phyloP scores from a whole-genome alignment of 805 yeast genomes.

The Candida mattraensis region DNA sequence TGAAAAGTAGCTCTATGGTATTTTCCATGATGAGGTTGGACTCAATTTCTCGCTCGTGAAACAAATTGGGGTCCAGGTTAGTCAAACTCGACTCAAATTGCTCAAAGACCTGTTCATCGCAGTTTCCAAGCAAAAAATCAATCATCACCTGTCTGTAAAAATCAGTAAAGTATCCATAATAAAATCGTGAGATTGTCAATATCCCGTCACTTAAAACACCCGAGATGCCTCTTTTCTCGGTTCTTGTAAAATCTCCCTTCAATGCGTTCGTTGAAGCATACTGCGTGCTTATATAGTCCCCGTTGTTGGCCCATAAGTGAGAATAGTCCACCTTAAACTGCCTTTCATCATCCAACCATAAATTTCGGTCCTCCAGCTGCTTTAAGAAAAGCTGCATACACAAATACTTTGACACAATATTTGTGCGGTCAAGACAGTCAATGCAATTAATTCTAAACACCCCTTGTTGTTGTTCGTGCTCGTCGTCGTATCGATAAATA shows the following conservation, averaged over 20 bases:
- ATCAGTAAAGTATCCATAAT: constrained; percentile 44
- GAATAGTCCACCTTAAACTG: constrained; percentile 30
- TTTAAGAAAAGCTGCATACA: constrained; percentile 28
- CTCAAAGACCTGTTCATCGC: constrained; percentile 34
- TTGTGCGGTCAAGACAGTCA: constrained; percentile 65
- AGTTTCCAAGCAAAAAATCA: constrained; percentile 41
- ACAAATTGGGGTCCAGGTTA: constrained; percentile 31
- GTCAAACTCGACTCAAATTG: constrained; percentile 40
- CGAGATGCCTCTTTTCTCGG: constrained; percentile 39
- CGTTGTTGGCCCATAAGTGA: constrained; percentile 65
- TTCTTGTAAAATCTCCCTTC: constrained; percentile 48
- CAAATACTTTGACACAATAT: constrained; percentile 45
- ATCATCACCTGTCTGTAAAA: constrained; percentile 44
- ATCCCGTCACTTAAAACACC: constrained; percentile 44
- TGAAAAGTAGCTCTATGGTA: constrained; percentile 17
- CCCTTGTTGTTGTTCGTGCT: constrained; percentile 44
- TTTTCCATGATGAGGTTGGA: constrained; percentile 17
- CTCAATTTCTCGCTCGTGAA: constrained; percentile 17
- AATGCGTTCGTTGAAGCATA: constrained; percentile 60
- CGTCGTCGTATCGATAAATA: constrained; percentile 35
- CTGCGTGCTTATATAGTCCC: constrained; percentile 63
- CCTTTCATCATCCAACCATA: constrained; percentile 3
- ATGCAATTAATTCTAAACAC: constrained; percentile 60
- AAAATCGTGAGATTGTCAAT: constrained; percentile 42
- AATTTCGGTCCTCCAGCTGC: constrained; percentile 26